phyloP scores from a whole-genome alignment of 2,329 filamentous ascomycete genomes.

The Cladosporium sp. region DNA sequence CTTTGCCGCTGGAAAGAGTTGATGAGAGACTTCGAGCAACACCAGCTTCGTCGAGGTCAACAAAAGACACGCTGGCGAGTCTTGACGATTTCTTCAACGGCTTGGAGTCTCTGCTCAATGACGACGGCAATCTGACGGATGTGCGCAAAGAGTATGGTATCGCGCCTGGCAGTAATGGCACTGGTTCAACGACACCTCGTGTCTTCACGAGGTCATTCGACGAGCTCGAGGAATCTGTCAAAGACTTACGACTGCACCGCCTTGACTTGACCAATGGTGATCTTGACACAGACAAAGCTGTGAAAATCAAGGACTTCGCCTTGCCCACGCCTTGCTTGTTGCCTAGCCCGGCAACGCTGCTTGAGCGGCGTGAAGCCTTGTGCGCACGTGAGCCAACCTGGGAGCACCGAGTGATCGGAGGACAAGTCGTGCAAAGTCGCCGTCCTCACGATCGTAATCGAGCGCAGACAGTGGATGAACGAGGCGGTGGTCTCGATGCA shows the following conservation, averaged over 20 bases:
- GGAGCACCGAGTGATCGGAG: conserved; percentile 17
- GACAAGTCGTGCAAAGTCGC: conserved; percentile 18
- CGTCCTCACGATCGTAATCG: conserved; percentile 15
- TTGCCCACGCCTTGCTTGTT: conserved; percentile 12
- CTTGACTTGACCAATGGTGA: not conserved
- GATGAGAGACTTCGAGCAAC: not conserved
- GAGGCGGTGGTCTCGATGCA: conserved; percentile 7
- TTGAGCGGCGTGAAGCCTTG: conserved; percentile 18
- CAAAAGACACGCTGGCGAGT: not conserved
- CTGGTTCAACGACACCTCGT: conserved; percentile 17
- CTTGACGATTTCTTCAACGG: not conserved
- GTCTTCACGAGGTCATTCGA: conserved; percentile 26
- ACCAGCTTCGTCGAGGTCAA: not conserved
- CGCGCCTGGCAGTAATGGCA: conserved; percentile 1
- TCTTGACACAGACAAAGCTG: not conserved
- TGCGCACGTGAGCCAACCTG: conserved; percentile 16
- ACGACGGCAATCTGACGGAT: not conserved
- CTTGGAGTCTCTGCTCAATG: not conserved
- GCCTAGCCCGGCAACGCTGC: conserved; percentile 18
- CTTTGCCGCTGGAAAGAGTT: not conserved
- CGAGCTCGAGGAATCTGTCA: conserved; percentile 20
- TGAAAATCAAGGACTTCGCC: conserved; percentile 18
- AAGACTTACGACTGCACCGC: conserved; percentile 14
- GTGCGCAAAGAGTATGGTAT: not conserved
- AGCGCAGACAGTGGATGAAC: conserved; percentile 15